These are phyloP conservation scores for Ophiostoma populinum DNA, from an alignment of 2,329 filamentous ascomycete species.

Conservation along the genomic window DNA sequence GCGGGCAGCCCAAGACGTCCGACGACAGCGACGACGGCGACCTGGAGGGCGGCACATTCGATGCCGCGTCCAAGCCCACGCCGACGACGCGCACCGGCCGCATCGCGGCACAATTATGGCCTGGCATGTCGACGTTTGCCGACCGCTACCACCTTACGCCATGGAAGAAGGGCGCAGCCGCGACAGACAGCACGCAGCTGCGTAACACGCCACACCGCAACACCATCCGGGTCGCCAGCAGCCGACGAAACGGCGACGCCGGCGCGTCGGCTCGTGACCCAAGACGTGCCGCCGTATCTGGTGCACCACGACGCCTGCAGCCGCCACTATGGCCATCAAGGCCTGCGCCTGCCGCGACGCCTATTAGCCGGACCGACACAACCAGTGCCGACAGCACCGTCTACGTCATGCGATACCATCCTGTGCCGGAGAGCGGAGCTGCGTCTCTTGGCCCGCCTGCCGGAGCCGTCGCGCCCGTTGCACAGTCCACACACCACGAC, in stretches of 20 bases:
- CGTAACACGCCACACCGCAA: not conserved
- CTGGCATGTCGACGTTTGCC: conserved; percentile 20
- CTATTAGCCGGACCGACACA: conserved; percentile 43
- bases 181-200: not conserved
- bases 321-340: conserved; percentile 37
- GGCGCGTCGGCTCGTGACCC: conserved; percentile 11
- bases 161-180: conserved; percentile 8
- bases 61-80: not conserved
- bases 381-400: conserved; percentile 46
- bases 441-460: too few relatives aligned
- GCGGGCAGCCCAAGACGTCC: not conserved
- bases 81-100: not conserved
- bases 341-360: conserved; percentile 36
- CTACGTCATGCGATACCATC: conserved; percentile 44
- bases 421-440: conserved; percentile 28
- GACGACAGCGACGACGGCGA: conserved; percentile 19
- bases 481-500: not conserved
- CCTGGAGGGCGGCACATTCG: conserved; percentile 12
- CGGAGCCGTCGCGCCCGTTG: too few relatives aligned
- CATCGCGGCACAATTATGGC: conserved; percentile 1
- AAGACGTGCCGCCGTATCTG: not conserved
- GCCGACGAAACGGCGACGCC: not conserved
- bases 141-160: conserved; percentile 21
- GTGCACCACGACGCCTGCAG: conserved; percentile 15
- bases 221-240: not conserved